Evolutionary conservation across 495 filamentous ascomycete species (phyloP).

Genomic region (Penicillium robsamsonii): DNA sequence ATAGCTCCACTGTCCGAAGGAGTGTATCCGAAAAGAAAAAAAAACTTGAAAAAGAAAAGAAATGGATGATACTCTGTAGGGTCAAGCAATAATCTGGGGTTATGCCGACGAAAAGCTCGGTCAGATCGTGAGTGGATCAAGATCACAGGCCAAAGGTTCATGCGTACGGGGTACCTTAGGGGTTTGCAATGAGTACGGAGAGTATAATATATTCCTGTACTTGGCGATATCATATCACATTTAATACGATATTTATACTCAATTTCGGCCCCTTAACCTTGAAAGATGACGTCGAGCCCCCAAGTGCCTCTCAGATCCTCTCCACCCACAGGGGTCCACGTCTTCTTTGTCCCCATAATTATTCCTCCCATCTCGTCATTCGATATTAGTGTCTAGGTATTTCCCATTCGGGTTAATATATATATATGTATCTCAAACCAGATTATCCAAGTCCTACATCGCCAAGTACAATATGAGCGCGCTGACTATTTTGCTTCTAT

Average conservation of each 20-base stretch:
- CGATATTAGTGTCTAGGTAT: too few species aligned
- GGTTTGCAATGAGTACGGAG: too few species aligned
- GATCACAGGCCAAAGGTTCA: neutral
- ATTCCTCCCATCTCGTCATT: slow-evolving; percentile 1
- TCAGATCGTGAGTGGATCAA: slow-evolving; percentile 25
- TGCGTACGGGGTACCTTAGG: neutral
- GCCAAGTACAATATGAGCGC: neutral
- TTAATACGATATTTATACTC: neutral
- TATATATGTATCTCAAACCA: neutral
- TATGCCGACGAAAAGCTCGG: slow-evolving; percentile 15
- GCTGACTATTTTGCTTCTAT: neutral
- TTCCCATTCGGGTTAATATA: too few species aligned
- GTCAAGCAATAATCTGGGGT: slow-evolving; percentile 16
- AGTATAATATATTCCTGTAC: neutral
- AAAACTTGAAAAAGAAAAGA: neutral
- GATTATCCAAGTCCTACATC: neutral
- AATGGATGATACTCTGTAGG: neutral
- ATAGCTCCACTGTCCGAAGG: neutral
- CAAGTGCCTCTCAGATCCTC: neutral
- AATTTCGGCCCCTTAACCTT: neutral
- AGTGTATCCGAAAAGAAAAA: neutral
- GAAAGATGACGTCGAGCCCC: slow-evolving; percentile 18
- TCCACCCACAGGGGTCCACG: slow-evolving; percentile 6
- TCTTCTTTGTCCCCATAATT: neutral
- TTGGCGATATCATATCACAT: neutral